phyloP scores from a whole-genome alignment of 2,329 filamentous ascomycete species.

The Eutypella sp. region DNA sequence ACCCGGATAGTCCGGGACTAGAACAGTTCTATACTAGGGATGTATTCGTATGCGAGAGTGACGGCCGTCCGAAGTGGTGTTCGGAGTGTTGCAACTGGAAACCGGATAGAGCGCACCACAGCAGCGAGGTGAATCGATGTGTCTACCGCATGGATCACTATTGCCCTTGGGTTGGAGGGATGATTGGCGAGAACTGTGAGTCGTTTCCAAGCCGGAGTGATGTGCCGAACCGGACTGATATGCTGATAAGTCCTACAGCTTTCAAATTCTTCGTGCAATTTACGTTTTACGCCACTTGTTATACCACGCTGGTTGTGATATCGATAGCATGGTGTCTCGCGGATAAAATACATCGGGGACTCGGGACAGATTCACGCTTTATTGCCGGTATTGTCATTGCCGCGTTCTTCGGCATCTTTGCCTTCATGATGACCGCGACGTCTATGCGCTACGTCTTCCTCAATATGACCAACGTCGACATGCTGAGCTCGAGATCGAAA shows the following conservation, averaged over 20 bases:
- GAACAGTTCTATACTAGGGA: conserved; percentile 78
- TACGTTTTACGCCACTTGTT: conserved; percentile 65
- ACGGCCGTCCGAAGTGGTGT: conserved; percentile 86
- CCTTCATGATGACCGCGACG: conserved; percentile 68
- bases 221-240: no score
- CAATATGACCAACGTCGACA: conserved; percentile 84
- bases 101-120: conserved; percentile 82
- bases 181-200: conserved; percentile 74
- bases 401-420: conserved; percentile 75
- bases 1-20: conserved; percentile 61
- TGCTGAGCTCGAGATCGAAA: conserved; percentile 55
- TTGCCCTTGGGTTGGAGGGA: conserved; percentile 94
- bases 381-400: conserved; percentile 62
- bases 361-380: conserved; percentile 54
- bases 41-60: conserved; percentile 75
- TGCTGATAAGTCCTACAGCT: conserved; percentile 38
- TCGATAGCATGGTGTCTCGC: conserved; percentile 60
- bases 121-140: conserved; percentile 73
- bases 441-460: conserved; percentile 63
- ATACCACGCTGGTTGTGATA: conserved; percentile 60
- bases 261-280: conserved; percentile 96
- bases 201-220: no score
- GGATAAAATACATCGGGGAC: conserved; percentile 41
- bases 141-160: conserved; percentile 92
- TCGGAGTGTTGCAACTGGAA: conserved; percentile 82